Evolutionary conservation across 139 green algal species (phyloP), one percentile per base, ranked within the genome.

Genomic region (Spirogloea muscicola): DNA sequence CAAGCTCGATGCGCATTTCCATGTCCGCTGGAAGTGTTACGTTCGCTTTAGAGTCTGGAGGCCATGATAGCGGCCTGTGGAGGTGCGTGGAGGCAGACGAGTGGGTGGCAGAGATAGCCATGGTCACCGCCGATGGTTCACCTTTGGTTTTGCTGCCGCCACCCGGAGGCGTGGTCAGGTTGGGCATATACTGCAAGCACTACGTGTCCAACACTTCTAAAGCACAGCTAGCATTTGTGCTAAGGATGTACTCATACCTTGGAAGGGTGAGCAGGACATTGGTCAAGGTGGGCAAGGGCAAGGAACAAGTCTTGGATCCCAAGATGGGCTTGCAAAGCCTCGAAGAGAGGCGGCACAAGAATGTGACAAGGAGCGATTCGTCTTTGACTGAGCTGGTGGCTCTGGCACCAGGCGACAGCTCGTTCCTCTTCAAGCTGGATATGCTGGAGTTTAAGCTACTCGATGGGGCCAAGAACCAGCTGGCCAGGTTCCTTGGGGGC

Each of bases 191-290:
- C 16, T 64, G 62, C 52, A 33, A 52, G 63, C 34, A 79, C 46
- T 10, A 64, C 18, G 34, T 21, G 61, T 72, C 27, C 38, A 80
- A 79, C 60, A 79, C 34, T 5, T 79, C 71, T 18, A 38, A 39
- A 3, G 0, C 49, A 18, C 71, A 79, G 43, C 43, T 79, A 16
- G 61, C 77, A 18, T 79, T 79, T 72, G 65, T 74, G 13, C 71
- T 79, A 27, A 34, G 63, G 27, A 79, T 79, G 71, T 67, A 67
- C 3, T 39, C 29, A 21, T 74, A 74, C 43, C 36, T 74, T 27
- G 36, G n/a, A n/a, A n/a, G 52, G 0, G 38, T 74, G 4, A 74
- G 41, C 43, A 21, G 43, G 7, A 44, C 65, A 3, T 42, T 74
- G 10, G 40, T 74, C 37, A 74, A 74, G 43, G 65, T 74, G 18